A percentile compares a stretch with the other conserved stretches of the same genome.
Evolutionary conservation across 2,329 filamentous ascomycete species (phyloP).

Genomic region (Colletotrichum horii): DNA sequence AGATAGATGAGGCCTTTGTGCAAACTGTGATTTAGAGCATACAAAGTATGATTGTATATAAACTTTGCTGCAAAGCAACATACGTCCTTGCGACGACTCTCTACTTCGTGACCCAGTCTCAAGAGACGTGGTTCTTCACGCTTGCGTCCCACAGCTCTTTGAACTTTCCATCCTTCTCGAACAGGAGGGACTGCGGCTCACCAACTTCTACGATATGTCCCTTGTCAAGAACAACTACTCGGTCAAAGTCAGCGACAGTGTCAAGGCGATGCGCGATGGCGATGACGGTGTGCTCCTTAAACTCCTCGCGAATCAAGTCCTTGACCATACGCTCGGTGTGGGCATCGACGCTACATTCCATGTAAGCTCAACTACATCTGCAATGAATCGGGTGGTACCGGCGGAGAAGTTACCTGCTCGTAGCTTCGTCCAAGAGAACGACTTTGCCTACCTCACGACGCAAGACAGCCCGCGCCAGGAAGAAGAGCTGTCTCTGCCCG

Average conservation of each 20-base stretch:
- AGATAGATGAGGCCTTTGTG: background rate
- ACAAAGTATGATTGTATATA: background rate
- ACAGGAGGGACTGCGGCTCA: background rate
- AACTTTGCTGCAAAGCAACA: background rate
- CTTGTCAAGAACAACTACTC: constrained; percentile 20
- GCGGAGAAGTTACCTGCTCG: constrained; percentile 26
- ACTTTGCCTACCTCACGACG: constrained; percentile 40
- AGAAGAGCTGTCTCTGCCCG: constrained; percentile 37
- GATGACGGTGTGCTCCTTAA: constrained; percentile 56
- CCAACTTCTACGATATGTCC: constrained; percentile 20
- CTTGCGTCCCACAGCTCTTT: constrained; percentile 12
- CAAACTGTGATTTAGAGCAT: background rate
- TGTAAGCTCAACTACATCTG: background rate
- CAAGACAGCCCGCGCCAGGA: constrained; percentile 34
- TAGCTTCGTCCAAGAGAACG: constrained; percentile 50
- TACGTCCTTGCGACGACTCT: background rate
- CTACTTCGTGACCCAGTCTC: background rate
- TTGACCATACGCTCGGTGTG: constrained; percentile 37
- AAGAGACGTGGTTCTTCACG: background rate
- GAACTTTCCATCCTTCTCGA: constrained; percentile 1
- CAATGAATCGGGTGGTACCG: background rate
- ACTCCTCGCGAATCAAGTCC: constrained; percentile 31
- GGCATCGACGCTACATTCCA: constrained; percentile 32
- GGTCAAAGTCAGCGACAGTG: constrained; percentile 46
- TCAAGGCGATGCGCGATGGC: constrained; percentile 44